Evolutionary conservation across 2,329 filamentous ascomycete species (phyloP), one percentile per base, ranked within the genome.

Genomic region (Alternaria triticimaculans): DNA sequence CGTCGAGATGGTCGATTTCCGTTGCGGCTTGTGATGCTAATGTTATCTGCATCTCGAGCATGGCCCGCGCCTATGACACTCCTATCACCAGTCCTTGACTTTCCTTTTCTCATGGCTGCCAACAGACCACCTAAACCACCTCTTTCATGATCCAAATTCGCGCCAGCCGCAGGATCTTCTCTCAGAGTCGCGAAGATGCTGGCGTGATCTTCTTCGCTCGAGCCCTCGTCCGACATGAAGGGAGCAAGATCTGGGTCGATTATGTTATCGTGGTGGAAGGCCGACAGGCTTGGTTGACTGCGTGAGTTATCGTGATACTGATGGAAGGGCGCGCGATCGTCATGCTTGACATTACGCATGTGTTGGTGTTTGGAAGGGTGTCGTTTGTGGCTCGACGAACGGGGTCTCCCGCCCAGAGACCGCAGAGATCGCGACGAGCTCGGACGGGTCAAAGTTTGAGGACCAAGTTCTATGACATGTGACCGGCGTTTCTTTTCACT

Each of bases 191-290:
- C 82, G 80, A 97, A 92, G 12, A 97, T 90, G 74, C 91, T 94
- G 81, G 94, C 90, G 72, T 96, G 92, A 69, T 99, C 94, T 72
- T 97, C 94, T 41, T 92, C 95, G 72, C 93, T 97, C 2, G 94
- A 97, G 51, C 92, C 94, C 71, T 92, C 90, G 77, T 99, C 96
- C 7, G 96, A 99, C 85, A 99, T 92, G 80, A 96, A 99, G 33
- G 93, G 92, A 6, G 94, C 95, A 58, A 99, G 84, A 74, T 99
- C 96, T 1, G 96, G 96, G 76, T 99, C 96, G 71, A 99, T 98
- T 71, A 99, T 97, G 76, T 96, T 98, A 82, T 99, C 96, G 75
- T 96, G 94, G 78, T 99, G 96, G 72, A 99, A 98, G n/a, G 94
- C 94, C 15, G 94, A 91, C 37, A 97, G 86, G 45, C 89, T 88